A percentile compares a stretch with the other conserved stretches of the same genome.
phyloP scores from a whole-genome alignment of 108 stramenopile genomes.

The Aurantiochytrium sp. region DNA sequence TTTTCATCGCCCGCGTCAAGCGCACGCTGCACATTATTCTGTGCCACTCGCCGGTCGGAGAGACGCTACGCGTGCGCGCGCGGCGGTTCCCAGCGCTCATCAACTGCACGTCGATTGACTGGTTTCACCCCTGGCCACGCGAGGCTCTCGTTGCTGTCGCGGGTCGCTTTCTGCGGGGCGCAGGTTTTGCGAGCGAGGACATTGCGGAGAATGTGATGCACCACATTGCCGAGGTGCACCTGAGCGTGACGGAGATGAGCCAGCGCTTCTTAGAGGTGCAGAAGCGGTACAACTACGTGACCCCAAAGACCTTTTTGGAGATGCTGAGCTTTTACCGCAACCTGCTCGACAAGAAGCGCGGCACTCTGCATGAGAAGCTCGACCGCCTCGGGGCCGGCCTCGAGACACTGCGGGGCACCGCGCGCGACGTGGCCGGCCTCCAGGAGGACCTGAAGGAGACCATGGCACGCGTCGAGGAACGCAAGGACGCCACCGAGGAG shows the following conservation, averaged over 20 bases:
- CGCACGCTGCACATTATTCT: slow-evolving; percentile 57
- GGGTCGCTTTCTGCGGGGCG: slow-evolving; percentile 39
- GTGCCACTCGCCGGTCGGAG: slow-evolving; percentile 58
- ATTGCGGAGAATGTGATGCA: slow-evolving; percentile 55
- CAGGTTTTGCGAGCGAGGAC: slow-evolving; percentile 27
- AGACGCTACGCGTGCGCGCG: slow-evolving; percentile 35
- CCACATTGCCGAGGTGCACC: slow-evolving; percentile 62
- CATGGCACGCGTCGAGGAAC: slow-evolving; percentile 55
- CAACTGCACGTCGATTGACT: slow-evolving; percentile 54
- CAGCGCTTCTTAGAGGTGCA: slow-evolving; percentile 26
- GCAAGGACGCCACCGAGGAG: slow-evolving; percentile 56
- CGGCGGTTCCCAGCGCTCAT: slow-evolving; percentile 53
- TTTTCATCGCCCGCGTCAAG: slow-evolving; percentile 47
- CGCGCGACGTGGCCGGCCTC: slow-evolving; percentile 42
- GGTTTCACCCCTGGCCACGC: slow-evolving; percentile 52
- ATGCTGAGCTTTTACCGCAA: slow-evolving; percentile 48
- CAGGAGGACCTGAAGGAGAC: slow-evolving; percentile 50
- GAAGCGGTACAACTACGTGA: slow-evolving; percentile 52
- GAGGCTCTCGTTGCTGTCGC: slow-evolving; percentile 54
- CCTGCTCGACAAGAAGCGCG: slow-evolving; percentile 47
- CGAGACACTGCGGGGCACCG: slow-evolving; percentile 38
- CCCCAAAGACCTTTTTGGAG: slow-evolving; percentile 64
- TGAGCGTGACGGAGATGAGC: slow-evolving; percentile 41
- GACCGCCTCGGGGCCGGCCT: slow-evolving; percentile 47
- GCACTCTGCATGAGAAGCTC: slow-evolving; percentile 36